Evolutionary conservation across 208 protist species (phyloP), one percentile per base, ranked within the genome.

Genomic region (Wallacemonas sp.): DNA sequence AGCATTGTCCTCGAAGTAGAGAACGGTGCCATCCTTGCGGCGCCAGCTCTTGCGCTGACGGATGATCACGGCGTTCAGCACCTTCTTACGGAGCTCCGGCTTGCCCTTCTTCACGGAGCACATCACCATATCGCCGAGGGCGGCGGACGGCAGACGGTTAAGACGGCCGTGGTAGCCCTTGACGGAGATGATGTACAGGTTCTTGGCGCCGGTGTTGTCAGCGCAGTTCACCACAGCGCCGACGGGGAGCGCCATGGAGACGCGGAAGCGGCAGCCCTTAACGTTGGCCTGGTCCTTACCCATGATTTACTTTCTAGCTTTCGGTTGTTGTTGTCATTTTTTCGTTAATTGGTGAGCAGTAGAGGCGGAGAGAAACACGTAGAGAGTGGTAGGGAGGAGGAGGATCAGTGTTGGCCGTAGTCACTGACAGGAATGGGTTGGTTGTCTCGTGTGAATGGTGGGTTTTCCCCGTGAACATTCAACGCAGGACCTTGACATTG

Each of bases 1-100:
- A 45, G 99, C 99, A 81, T 99, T 99, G 85, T 99, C 99, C 88
- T 99, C 98, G 62, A 99, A 99, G 87, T 99, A 99, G 71, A 99
- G 91, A 76, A 97, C 98, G 41, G 89, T 99, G 68, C 94, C 97
- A 73, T 99, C 98, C 84, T 98, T 98, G 67, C 99, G 79, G 79
- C 98, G 94, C 97, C 97, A 99, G 78, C 95, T 79, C 96, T 99
- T 99, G 70, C 98, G 91, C 92, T 99, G 99, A 73, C 99, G 89
- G 72, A 99, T 94, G 64, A 99, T 94, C 42, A 99, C 97, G 58
- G 96, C 98, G 69, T 97, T 96, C 66, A 92, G 75, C 57, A 99
- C 96, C 92, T 99, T 99, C 89, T 99, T 99, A 69, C 99, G 93
- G 32, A 99, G 95, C 87, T 99, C 98, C 63, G 98, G 98, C 88